phyloP scores from a whole-genome alignment of 352 stramenopile species.

The Phytophthora hibernalis region DNA sequence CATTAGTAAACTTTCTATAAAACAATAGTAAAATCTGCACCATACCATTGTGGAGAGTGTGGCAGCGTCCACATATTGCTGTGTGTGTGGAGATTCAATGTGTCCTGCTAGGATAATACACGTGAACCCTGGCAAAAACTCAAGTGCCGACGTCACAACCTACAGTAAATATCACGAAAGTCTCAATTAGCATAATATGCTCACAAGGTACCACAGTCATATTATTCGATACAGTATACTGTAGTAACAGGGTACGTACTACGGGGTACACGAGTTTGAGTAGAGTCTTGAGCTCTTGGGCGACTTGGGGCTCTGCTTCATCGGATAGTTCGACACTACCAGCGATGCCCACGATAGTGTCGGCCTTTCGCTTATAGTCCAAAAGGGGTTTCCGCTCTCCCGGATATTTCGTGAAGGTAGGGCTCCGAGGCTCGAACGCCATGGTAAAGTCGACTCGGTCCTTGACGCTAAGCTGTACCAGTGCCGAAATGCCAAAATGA shows the following conservation, averaged over 20 bases:
- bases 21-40: neutral
- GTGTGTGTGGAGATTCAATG: conserved; percentile 61
- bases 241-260: conserved; percentile 14
- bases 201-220: neutral
- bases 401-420: conserved; percentile 18
- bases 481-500: conserved; percentile 1
- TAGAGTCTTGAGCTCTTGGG: conserved; percentile 51
- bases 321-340: conserved; percentile 16
- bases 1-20: neutral
- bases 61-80: conserved; percentile 65
- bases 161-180: neutral
- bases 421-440: conserved; percentile 24
- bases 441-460: conserved; percentile 4
- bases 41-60: conserved; percentile 61
- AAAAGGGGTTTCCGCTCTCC: conserved; percentile 20
- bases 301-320: conserved; percentile 35
- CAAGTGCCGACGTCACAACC: conserved; percentile 51
- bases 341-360: conserved; percentile 15
- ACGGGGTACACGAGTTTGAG: conserved; percentile 59
- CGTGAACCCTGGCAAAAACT: conserved; percentile 61
- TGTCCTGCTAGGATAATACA: conserved; percentile 68
- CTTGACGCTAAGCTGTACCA: neutral
- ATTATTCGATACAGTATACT: too few relatives aligned
- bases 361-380: conserved; percentile 8
- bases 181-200: conserved; percentile 1